phyloP scores from a whole-genome alignment of 2,329 filamentous ascomycete genomes.

The Colletotrichum graminicola region DNA sequence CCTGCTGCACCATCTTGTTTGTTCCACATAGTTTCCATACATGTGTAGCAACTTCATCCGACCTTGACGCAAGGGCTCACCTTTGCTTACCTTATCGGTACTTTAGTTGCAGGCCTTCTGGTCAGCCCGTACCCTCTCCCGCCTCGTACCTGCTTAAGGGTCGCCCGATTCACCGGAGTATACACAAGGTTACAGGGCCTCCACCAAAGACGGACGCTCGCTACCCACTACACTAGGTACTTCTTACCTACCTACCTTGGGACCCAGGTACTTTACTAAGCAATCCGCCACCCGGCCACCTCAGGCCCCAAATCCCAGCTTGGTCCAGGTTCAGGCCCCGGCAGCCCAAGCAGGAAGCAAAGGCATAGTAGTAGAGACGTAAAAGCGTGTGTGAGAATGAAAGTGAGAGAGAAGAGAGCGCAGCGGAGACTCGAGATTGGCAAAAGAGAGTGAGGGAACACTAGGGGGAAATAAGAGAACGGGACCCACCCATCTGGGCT shows the following conservation, averaged over 20 bases:
- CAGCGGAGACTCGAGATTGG: not conserved
- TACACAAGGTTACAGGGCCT: not conserved
- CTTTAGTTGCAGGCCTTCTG: constrained; percentile 12
- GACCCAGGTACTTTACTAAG: not conserved
- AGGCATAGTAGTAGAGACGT: not conserved
- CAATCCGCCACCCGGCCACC: constrained; percentile 13
- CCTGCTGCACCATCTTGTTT: constrained; percentile 7
- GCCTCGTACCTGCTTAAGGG: constrained; percentile 18
- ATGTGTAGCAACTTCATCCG: constrained; percentile 36
- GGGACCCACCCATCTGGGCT: constrained; percentile 24
- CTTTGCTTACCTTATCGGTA: constrained; percentile 21
- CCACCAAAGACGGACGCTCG: constrained; percentile 14
- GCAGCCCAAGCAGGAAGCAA: not conserved
- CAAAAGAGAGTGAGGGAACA: constrained; percentile 9
- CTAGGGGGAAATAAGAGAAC: not conserved
- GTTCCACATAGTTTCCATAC: constrained; percentile 31
- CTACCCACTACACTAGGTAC: not conserved
- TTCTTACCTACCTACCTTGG: not conserved
- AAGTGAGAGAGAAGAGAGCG: not conserved
- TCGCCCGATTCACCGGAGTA: constrained; percentile 7
- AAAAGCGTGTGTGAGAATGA: not conserved
- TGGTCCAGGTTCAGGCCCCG: constrained; percentile 28
- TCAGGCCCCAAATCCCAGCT: constrained; percentile 26
- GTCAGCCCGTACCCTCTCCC: constrained; percentile 8
- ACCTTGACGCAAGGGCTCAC: constrained; percentile 34